A percentile compares a stretch with the other conserved stretches of the same genome.
phyloP scores from a whole-genome alignment of 768 basidiomycete species.

The Auriscalpium vulgare region DNA sequence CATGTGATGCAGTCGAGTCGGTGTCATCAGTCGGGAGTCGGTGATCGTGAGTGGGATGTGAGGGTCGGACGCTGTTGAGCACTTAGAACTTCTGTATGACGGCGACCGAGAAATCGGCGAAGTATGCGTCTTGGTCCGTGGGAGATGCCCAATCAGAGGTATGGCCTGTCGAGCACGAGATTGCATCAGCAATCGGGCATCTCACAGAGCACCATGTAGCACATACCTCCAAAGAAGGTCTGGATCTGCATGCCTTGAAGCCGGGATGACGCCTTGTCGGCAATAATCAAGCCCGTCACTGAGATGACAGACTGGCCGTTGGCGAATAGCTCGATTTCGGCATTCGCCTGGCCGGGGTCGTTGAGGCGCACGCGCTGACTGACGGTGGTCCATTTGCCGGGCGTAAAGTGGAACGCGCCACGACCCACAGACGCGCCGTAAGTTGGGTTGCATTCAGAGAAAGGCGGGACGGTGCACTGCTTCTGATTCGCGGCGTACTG shows the following conservation, averaged over 20 bases:
- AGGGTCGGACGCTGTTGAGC: neutral
- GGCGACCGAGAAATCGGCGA: constrained; percentile 64
- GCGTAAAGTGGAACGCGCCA: constrained; percentile 52
- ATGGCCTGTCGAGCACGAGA: constrained; percentile 29
- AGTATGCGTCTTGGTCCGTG: constrained; percentile 54
- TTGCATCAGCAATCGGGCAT: constrained; percentile 2
- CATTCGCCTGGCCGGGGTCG: constrained; percentile 59
- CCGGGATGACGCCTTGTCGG: constrained; percentile 31
- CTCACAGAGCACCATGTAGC: constrained; percentile 11
- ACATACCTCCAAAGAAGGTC: constrained; percentile 70
- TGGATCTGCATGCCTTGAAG: constrained; percentile 67
- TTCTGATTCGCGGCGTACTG: constrained; percentile 37
- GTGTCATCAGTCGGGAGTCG: too few relatives aligned
- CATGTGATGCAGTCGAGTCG: too few relatives aligned
- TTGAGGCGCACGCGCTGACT: constrained; percentile 66
- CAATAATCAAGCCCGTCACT: constrained; percentile 46
- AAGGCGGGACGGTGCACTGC: constrained; percentile 38
- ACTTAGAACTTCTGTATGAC: constrained; percentile 34
- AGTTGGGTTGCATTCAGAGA: constrained; percentile 45
- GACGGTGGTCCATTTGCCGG: constrained; percentile 59
- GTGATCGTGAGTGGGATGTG: too few relatives aligned
- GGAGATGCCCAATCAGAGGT: constrained; percentile 46
- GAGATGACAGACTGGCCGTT: constrained; percentile 58
- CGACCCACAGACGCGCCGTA: constrained; percentile 65
- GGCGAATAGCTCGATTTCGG: constrained; percentile 61